These are phyloP conservation scores for Helianthus annuus DNA, from an alignment of 129 eudicot genomes.

Conservation along the genomic window HanXRQr2.0-SUNRISE NC_035446.2:154001799-154002298, in stretches of 20 bases:
- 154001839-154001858: constrained; percentile 38
- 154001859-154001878: constrained; percentile 43
- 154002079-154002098: constrained; percentile 34
- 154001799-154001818: constrained; percentile 23
- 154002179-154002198: constrained; percentile 31
- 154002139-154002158: constrained; percentile 28
- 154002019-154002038: constrained; percentile 12
- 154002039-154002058: constrained; percentile 22
- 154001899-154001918: background rate
- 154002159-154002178: constrained; percentile 32
- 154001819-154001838: constrained; percentile 50
- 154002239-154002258: constrained; percentile 40
- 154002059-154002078: constrained; percentile 30
- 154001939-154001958: constrained; percentile 25
- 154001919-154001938: constrained; percentile 25
- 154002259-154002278: background rate
- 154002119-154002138: constrained; percentile 24
- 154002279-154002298: constrained; percentile 20
- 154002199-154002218: constrained; percentile 22
- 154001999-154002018: constrained; percentile 21
- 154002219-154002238: constrained; percentile 9
- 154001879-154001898: constrained; percentile 6
- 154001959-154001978: constrained; percentile 20
- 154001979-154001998: constrained; percentile 31
- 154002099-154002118: constrained; percentile 24